A percentile compares a stretch with the other conserved stretches of the same genome.
Conservation (phyloP, 208 protist species). For the Porcisia hertigi region DNA sequence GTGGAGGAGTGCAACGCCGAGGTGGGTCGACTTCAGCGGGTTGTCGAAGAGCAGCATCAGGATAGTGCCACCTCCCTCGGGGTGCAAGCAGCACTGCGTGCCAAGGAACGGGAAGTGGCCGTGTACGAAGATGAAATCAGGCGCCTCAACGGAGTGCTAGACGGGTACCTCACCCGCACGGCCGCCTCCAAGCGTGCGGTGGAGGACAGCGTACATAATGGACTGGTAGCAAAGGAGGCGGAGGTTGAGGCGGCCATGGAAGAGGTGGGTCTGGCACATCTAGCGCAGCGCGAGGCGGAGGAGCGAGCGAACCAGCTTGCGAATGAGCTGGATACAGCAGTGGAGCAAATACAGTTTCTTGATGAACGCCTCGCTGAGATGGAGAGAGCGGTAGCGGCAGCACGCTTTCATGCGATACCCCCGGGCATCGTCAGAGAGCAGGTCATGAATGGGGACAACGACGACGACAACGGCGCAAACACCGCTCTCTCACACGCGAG, state of each 20-base stretch:
- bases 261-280: slow-evolving; percentile 64
- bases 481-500: not conserved
- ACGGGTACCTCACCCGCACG: slow-evolving; percentile 48
- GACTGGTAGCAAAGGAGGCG: slow-evolving; percentile 30
- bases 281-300: slow-evolving; percentile 72
- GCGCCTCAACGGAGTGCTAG: slow-evolving; percentile 60
- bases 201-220: slow-evolving; percentile 26
- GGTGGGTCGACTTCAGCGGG: slow-evolving; percentile 54
- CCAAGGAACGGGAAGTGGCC: slow-evolving; percentile 78
- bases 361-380: slow-evolving; percentile 75
- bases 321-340: slow-evolving; percentile 65
- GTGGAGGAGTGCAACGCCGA: slow-evolving; percentile 65
- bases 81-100: slow-evolving; percentile 48
- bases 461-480: not conserved
- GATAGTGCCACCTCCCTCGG: slow-evolving; percentile 24
- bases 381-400: slow-evolving; percentile 47
- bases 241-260: slow-evolving; percentile 53
- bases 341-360: slow-evolving; percentile 75
- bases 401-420: slow-evolving; percentile 36
- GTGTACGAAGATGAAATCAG: slow-evolving; percentile 80
- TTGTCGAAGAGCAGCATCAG: slow-evolving; percentile 51
- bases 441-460: not conserved
- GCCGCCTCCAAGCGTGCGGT: slow-evolving; percentile 10
- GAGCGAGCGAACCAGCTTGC: slow-evolving; percentile 50
- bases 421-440: slow-evolving; percentile 8